Base-by-base conservation (phyloP, 768 basidiomycete species). In the Strobilomyces confusus region DNA sequence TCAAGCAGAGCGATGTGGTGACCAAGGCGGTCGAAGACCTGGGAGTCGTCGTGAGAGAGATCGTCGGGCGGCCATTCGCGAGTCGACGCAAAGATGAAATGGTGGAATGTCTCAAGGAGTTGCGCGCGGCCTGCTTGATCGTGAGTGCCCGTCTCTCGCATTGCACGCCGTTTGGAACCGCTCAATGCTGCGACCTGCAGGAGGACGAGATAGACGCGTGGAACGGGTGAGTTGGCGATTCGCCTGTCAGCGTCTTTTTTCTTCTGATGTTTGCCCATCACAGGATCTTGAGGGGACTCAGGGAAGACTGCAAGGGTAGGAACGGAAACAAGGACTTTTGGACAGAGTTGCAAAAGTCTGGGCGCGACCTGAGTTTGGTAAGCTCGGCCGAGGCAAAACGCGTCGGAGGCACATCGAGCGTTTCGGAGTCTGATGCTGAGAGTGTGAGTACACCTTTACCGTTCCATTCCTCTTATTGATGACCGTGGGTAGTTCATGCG, bases 1-100 rank as follows among this genome's bases (percentile, higher is more conserved):
- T 89, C 32, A 77, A 75, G 25, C 78, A 78, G 49, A 91, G 90
- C 0, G 92, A 92, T 66, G 72, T 92, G 19, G 89, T 94, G 36
- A 82, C 79, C 14, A 92, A 95, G 70, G 92, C 91, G 0, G 87
- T 92, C 9, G 84, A 87, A 60, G 93, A 94, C 67, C 69, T 95
- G 44, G 82, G 77, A 13, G 76, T 68, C 15, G 85, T 93, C 11
- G 80, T 94, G 42, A 74, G 75, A 53, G 87, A 92, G 64, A 79
- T 92, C 40, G 76, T 88, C 11, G 67, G 79, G 58, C 75, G 76
- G 25, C 89, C 89, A 34, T 95, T 95, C 70, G 80, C 88, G 37
- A 72, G 69, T 34, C 77, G 82, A 59, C 78, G 92, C 55, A 77
- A 77, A 34, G 74, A 75, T 15, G 87, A 92, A 68, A 78, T 94